A percentile compares a stretch with the other conserved stretches of the same genome.
These are phyloP conservation scores for Lasiodiplodia citricola DNA, from an alignment of 2,329 filamentous ascomycete species.

Conservation along the genomic window DNA sequence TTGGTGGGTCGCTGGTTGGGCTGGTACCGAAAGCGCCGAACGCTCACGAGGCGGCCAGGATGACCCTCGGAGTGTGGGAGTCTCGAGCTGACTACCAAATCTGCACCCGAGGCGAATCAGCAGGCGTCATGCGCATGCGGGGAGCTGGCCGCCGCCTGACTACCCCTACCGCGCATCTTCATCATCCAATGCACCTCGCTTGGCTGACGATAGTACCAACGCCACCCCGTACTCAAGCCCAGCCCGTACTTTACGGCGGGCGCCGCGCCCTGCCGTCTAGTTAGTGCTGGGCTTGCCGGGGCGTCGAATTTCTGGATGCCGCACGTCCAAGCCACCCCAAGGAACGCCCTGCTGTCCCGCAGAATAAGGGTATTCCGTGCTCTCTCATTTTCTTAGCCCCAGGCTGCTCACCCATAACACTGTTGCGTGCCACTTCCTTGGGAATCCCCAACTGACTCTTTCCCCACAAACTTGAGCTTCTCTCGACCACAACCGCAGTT, in stretches of 20 bases:
- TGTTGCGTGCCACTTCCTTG: neutral
- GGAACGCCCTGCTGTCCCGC: too few species aligned
- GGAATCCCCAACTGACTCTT: neutral
- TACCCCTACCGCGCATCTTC: neutral
- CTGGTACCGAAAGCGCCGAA: neutral
- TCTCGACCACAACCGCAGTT: neutral
- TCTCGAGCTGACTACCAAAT: neutral
- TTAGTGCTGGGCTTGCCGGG: neutral
- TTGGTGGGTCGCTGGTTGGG: too few species aligned
- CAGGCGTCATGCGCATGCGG: neutral
- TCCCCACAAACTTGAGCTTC: neutral
- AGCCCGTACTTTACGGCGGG: neutral
- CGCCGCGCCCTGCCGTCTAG: neutral
- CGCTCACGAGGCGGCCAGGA: neutral
- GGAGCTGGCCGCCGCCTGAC: neutral
- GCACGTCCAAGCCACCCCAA: too few species aligned
- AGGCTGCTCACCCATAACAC: neutral
- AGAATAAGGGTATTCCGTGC: too few species aligned
- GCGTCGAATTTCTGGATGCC: neutral
- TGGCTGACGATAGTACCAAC: neutral
- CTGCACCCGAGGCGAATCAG: neutral
- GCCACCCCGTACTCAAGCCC: neutral
- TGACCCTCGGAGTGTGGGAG: neutral
- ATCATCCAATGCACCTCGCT: neutral
- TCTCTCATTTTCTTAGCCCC: neutral